phyloP scores from a whole-genome alignment of 2,329 filamentous ascomycete species.

The Hypoxylon sp. region DNA sequence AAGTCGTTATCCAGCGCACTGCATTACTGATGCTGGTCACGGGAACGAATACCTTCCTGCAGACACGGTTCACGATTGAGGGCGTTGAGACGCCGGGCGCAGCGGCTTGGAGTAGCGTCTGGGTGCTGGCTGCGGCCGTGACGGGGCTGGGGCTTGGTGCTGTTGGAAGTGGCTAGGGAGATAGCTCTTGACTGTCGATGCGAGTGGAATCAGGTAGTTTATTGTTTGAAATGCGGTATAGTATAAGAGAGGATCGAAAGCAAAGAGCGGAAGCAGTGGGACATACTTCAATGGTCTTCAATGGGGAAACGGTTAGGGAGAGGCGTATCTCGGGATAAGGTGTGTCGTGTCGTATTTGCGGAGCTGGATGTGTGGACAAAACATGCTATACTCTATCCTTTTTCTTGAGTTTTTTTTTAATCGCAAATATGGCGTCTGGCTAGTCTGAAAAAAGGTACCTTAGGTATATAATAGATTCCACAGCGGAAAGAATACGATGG shows the following conservation, averaged over 20 bases:
- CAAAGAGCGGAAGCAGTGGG: not conserved
- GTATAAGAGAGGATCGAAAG: conserved; percentile 5
- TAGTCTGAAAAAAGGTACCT: not conserved
- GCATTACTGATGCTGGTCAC: conserved; percentile 70
- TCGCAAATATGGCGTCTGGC: not conserved
- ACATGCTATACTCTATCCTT: not conserved
- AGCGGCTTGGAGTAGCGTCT: conserved; percentile 78
- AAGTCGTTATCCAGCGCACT: conserved; percentile 76
- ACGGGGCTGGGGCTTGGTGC: conserved; percentile 70
- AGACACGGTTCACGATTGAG: conserved; percentile 75
- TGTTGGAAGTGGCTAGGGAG: conserved; percentile 66
- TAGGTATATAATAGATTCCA: too few species aligned
- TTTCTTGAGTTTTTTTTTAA: conserved; percentile 17
- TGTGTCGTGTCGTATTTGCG: conserved; percentile 1
- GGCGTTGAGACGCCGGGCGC: conserved; percentile 81
- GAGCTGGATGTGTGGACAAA: conserved; percentile 10
- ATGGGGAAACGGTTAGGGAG: conserved; percentile 18
- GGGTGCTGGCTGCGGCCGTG: conserved; percentile 75
- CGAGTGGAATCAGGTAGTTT: not conserved
- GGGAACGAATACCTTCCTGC: conserved; percentile 72
- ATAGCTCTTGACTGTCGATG: not conserved
- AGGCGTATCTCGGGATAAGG: conserved; percentile 17
- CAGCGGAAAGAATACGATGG: too few species aligned
- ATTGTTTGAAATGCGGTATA: not conserved
- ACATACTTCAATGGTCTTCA: not conserved